These are phyloP conservation scores for Musa schizocarpa DNA, from an alignment of 176 grass and related monocot species.

Conservation along the genomic window DNA sequence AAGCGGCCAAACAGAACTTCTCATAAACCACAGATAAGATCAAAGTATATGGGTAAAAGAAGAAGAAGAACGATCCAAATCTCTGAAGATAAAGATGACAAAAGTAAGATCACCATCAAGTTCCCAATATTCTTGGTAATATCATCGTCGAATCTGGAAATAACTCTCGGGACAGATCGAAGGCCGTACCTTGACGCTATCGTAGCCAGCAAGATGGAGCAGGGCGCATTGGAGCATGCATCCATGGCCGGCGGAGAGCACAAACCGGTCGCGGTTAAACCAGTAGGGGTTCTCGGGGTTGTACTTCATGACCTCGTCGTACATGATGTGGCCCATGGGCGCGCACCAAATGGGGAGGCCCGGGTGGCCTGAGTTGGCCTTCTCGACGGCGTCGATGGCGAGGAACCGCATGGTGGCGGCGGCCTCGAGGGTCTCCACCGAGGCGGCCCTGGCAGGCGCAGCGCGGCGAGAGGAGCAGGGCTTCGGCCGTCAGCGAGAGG, in stretches of 20 bases:
- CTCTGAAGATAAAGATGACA: neutral
- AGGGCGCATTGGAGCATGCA: conserved; percentile 99
- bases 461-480: conserved; percentile 5
- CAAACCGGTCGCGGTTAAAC: conserved; percentile 98
- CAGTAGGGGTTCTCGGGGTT: conserved; percentile 99
- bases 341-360: conserved; percentile 94
- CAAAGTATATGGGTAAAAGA: too few species aligned
- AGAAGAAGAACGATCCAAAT: neutral
- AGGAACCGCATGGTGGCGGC: conserved; percentile 83
- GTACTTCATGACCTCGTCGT: conserved; percentile 96
- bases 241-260: conserved; percentile 95
- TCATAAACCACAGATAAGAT: too few species aligned
- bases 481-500: neutral
- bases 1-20: too few species aligned
- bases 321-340: conserved; percentile 83
- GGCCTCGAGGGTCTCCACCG: conserved; percentile 47
- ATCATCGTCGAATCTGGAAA: neutral
- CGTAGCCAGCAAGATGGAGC: conserved; percentile 92
- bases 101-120: neutral
- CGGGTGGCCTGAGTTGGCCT: conserved; percentile 80
- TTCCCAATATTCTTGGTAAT: conserved; percentile 18
- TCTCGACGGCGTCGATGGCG: conserved; percentile 89
- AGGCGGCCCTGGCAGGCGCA: conserved; percentile 22
- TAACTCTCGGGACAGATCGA: neutral
- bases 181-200: conserved; percentile 61